Conservation (phyloP, 164 flowering plant genomes). For the Cinnamomum chago region DNA sequence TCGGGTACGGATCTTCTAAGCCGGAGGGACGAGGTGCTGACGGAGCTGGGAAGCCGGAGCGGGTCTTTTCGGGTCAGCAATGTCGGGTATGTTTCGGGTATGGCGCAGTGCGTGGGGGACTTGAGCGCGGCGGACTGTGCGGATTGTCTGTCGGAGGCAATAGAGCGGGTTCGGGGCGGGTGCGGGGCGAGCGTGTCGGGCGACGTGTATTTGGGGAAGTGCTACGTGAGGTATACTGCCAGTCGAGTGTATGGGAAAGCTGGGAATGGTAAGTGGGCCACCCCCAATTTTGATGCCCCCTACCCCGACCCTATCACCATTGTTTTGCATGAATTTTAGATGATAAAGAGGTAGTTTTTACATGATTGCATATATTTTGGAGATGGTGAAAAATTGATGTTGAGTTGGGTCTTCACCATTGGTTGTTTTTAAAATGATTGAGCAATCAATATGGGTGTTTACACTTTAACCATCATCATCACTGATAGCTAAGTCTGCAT, state of each 20-base stretch:
- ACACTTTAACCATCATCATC: too few species aligned
- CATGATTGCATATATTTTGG: too few species aligned
- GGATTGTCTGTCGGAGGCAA: slow-evolving; percentile 63
- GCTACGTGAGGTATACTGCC: slow-evolving; percentile 63
- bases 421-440: too few species aligned
- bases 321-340: too few species aligned
- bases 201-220: slow-evolving; percentile 80
- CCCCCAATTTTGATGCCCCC: too few species aligned
- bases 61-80: slow-evolving; percentile 49
- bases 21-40: slow-evolving; percentile 58
- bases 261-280: slow-evolving; percentile 6
- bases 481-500: too few species aligned
- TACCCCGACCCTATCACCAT: too few species aligned
- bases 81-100: too few species aligned
- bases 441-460: too few species aligned
- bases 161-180: slow-evolving; percentile 50
- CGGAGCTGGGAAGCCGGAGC: slow-evolving; percentile 30
- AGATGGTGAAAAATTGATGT: too few species aligned
- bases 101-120: slow-evolving; percentile 89
- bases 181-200: slow-evolving; percentile 62
- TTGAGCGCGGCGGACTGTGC: slow-evolving; percentile 66
- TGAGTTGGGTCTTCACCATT: too few species aligned
- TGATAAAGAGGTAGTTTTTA: too few species aligned
- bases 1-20: slow-evolving; percentile 30
- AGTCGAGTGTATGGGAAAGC: slow-evolving; percentile 28